Conservation (phyloP, 257 asterid species). For the Thymus mandschuricus region DNA sequence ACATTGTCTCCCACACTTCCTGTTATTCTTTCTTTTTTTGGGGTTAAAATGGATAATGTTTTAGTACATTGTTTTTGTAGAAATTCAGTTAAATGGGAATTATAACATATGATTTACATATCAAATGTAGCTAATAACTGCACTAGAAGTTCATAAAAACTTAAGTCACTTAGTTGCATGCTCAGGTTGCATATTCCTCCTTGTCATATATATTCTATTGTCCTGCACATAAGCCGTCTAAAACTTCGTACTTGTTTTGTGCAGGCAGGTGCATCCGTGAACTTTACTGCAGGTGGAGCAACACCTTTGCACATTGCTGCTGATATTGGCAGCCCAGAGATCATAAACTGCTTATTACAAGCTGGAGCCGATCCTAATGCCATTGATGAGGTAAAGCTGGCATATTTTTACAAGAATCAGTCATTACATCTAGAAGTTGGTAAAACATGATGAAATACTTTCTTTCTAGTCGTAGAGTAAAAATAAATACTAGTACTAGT, state of each 20-base stretch:
- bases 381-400: slow-evolving; percentile 64
- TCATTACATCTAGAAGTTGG: slow-evolving; percentile 23
- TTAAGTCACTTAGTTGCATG: not conserved
- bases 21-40: too few relatives aligned
- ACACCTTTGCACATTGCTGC: slow-evolving; percentile 97
- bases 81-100: not conserved
- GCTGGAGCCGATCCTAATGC: slow-evolving; percentile 94
- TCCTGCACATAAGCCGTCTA: not conserved
- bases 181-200: not conserved
- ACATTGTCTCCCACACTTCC: too few relatives aligned
- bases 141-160: not conserved
- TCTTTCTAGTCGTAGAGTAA: not conserved
- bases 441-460: not conserved
- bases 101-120: not conserved
- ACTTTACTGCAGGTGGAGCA: slow-evolving; percentile 86
- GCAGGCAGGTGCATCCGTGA: slow-evolving; percentile 86
- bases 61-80: too few relatives aligned
- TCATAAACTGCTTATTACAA: slow-evolving; percentile 72
- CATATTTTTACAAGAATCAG: not conserved
- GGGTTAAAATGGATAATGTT: too few relatives aligned
- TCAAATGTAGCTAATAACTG: not conserved
- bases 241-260: slow-evolving; percentile 33
- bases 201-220: not conserved
- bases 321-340: slow-evolving; percentile 72
- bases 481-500: not conserved